Base-by-base conservation (phyloP, 2,329 filamentous ascomycete species). In the Dothideomycetes sp. region DNA sequence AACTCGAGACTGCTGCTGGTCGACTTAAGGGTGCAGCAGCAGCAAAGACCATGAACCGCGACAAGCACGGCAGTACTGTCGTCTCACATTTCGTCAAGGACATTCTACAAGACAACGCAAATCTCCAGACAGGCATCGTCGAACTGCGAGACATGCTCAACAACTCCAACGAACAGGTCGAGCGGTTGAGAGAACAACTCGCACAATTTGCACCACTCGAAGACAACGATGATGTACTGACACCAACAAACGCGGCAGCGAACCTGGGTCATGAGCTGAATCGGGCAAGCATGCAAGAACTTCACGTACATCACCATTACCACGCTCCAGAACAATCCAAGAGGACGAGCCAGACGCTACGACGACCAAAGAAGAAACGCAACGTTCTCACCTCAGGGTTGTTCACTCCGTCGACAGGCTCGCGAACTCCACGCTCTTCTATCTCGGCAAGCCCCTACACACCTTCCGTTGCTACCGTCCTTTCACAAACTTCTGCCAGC, bases 71-170 rank as follows among this genome's bases (percentile, higher is more conserved):
- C 8, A 77, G 70, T 46, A 79, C 70, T 44, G 85, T 94, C 25
- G 85, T 96, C n/a, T 88, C 85, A 15, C 85, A 93, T 56, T 96
- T 98, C 52, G 91, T 98, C 42, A 86, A 88, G 51, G 91, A 96
- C 58, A 84, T 98, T 42, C 69, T 98, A 13, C 82, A 94, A 54
- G 91, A 98, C 60, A 98, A 98, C 56, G 86, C 88, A 8, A 94
- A 86, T 51, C 67, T 98, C 31, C 91, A 98, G 59, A 73, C 91
- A 47, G 87, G 87, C 12, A 93, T 96, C 45, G 77, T 88, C 38
- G 91, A 98, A 64, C 66, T 98, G 33, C 75, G 88, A 13, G 88
- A 94, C 57, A 80, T 98, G 78, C 71, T 98, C 16, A 74, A 86
- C 53, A 87, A 77, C 57, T 94, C 89, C 3, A 94, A 96, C 54